Percentiles rank a stretch among this genome's conserved stretches.
These are phyloP conservation scores for Paecilomyces sp. DNA, from an alignment of 2,329 filamentous ascomycete species.

Conservation along the genomic window DNA sequence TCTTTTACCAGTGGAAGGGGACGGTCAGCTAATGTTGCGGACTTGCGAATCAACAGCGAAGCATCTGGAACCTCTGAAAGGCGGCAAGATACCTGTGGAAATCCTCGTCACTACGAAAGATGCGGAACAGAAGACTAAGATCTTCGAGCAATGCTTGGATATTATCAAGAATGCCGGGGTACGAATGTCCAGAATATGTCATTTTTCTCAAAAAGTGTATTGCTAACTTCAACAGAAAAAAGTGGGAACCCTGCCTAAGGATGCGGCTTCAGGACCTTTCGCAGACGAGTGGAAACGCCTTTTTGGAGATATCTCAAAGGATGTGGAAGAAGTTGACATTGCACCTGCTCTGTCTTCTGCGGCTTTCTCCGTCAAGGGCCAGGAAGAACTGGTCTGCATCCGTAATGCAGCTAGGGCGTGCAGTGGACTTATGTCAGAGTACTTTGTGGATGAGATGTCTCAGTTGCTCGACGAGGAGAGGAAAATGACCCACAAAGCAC, in stretches of 20 bases:
- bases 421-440: slow-evolving; percentile 89
- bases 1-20: not conserved
- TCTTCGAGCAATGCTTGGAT: slow-evolving; percentile 76
- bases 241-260: slow-evolving; percentile 78
- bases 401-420: slow-evolving; percentile 90
- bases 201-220: not conserved
- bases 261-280: slow-evolving; percentile 78
- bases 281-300: slow-evolving; percentile 92
- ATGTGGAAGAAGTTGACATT: slow-evolving; percentile 83
- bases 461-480: slow-evolving; percentile 92
- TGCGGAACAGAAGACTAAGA: slow-evolving; percentile 80
- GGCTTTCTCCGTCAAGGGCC: slow-evolving; percentile 89
- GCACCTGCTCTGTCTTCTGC: slow-evolving; percentile 70
- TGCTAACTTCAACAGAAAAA: slow-evolving; percentile 59
- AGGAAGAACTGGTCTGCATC: slow-evolving; percentile 86
- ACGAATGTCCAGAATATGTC: slow-evolving; percentile 33
- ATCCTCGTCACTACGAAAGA: slow-evolving; percentile 90
- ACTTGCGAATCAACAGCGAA: slow-evolving; percentile 56
- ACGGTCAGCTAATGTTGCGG: slow-evolving; percentile 22
- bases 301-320: slow-evolving; percentile 71
- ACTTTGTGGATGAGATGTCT: slow-evolving; percentile 98
- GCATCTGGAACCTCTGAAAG: slow-evolving; percentile 85
- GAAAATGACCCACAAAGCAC: slow-evolving; percentile 82
- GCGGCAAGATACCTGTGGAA: slow-evolving; percentile 86
- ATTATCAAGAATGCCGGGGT: slow-evolving; percentile 82